Evolutionary conservation across 2,329 filamentous ascomycete genomes (phyloP).

Genomic region (Monilinia fructicola): DNA sequence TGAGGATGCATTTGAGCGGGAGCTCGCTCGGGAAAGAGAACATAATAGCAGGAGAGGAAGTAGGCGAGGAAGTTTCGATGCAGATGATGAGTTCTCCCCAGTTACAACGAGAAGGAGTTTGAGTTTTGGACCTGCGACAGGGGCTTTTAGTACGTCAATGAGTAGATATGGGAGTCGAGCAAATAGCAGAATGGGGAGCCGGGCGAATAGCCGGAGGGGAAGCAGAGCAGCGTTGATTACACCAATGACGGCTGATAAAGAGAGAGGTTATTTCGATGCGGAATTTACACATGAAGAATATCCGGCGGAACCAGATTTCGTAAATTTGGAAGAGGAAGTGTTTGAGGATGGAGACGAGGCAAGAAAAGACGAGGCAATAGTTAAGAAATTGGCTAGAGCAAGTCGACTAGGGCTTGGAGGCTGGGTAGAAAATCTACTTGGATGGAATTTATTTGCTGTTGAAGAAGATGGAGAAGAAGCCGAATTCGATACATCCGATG

Average conservation of each 20-base stretch:
- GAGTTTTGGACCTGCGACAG: constrained; percentile 42
- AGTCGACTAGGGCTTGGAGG: constrained; percentile 53
- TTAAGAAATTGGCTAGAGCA: constrained; percentile 56
- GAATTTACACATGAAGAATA: constrained; percentile 41
- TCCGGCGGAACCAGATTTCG: constrained; percentile 59
- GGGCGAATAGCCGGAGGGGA: constrained; percentile 20
- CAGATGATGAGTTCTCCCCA: constrained; percentile 43
- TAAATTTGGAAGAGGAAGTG: constrained; percentile 61
- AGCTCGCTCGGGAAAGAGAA: constrained; percentile 53
- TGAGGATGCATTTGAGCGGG: constrained; percentile 53
- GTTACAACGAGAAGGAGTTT: constrained; percentile 36
- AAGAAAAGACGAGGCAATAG: constrained; percentile 58
- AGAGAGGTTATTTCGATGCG: constrained; percentile 48
- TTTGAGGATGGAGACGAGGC: constrained; percentile 52
- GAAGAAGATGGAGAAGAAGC: constrained; percentile 59
- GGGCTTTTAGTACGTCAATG: constrained; percentile 47
- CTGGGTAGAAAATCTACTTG: constrained; percentile 59
- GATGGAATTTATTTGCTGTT: constrained; percentile 62
- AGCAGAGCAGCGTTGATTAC: constrained; percentile 39
- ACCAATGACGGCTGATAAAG: constrained; percentile 46
- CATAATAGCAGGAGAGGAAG: constrained; percentile 43
- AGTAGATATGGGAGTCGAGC: constrained; percentile 51
- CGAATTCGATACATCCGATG: constrained; percentile 45
- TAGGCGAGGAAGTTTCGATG: constrained; percentile 40
- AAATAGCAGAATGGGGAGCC: constrained; percentile 37